Percentiles rank a stretch among this genome's conserved stretches.
Conservation (phyloP, 345 rosid species). For the Eucalyptus albens region DNA sequence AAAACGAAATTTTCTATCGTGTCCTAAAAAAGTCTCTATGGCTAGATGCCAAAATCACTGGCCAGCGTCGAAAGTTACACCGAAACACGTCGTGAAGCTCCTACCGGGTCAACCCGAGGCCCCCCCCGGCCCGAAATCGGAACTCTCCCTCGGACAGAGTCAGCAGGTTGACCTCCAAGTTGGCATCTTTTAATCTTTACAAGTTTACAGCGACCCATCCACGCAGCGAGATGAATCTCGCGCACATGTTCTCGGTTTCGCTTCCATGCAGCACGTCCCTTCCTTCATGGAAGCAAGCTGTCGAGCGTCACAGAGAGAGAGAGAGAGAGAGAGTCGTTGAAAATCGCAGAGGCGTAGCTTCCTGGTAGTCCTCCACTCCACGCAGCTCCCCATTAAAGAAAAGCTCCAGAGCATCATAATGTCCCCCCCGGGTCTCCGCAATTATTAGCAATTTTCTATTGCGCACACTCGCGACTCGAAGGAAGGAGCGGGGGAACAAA, state of each 20-base stretch:
- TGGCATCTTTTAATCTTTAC: neutral
- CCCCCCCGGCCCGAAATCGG: neutral
- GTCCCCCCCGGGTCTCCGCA: neutral
- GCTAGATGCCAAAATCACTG: neutral
- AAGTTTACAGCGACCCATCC: neutral
- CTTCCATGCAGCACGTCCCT: neutral
- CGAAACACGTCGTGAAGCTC: neutral
- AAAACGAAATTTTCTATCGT: neutral
- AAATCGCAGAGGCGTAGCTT: slow-evolving; percentile 4
- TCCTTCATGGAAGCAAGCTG: neutral
- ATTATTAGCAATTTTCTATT: neutral
- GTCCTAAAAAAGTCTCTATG: neutral
- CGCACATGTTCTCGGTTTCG: neutral
- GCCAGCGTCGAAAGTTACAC: neutral
- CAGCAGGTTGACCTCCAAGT: neutral
- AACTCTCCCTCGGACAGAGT: neutral
- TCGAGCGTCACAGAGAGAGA: neutral
- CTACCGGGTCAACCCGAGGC: neutral
- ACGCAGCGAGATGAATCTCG: neutral
- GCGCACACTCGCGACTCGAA: neutral
- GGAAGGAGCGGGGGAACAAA: neutral
- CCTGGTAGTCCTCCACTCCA: neutral
- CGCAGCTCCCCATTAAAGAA: neutral
- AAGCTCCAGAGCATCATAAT: neutral
- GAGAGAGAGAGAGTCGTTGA: neutral